Base-by-base conservation (phyloP, 768 basidiomycete genomes). In the Boletus subcaerulescens region DNA sequence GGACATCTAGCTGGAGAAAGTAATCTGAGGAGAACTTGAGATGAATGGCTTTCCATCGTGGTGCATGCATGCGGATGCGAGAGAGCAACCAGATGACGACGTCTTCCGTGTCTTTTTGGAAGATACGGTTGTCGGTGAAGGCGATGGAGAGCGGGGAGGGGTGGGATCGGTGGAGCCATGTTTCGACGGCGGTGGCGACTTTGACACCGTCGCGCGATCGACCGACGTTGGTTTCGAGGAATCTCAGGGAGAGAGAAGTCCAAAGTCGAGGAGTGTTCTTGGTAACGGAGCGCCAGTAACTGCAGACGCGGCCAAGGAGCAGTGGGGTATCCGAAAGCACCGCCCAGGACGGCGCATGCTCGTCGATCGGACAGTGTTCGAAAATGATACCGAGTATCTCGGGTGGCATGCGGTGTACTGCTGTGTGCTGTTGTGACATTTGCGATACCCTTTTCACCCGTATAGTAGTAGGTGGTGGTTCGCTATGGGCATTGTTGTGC, bases 321-420 rank as follows among this genome's bases (percentile, higher is more conserved):
- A 71, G 65, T 3, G 70, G 68, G 4, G 59, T 26, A 32, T 61
- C 51, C 3, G 59, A 53, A 9, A 59, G 26, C 7, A 47, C 35
- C 12, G 40, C 48, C 1, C 36, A 24, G 39, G 55, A 47, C 17
- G 51, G 24, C 15, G 45, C 36, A 2, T 38, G 38, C 29, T 35
- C 45, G 35, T 57, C 49, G 17, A 66, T n/a, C n/a, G n/a, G 45
- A 35, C 58, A 68, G 18, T 43, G 41, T 52, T 68, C 64, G 35
- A 68, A 68, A 7, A 68, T 62, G 24, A 60, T 58, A 15, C 60
- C 57, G 2, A 78, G 60, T 80, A 83, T 70, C 71, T 83, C 62
- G 1, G 67, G 66, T 5, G 66, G 67, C 20, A 69, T 55, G 13
- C 60, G 50, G 20, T 59, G 50, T 7, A 50, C 36, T 15, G 36